A percentile compares a stretch with the other conserved stretches of the same genome.
These are phyloP conservation scores for Dothidotthia symphoricarpi DNA, from an alignment of 2,329 filamentous ascomycete genomes.

Conservation along the genomic window DNA sequence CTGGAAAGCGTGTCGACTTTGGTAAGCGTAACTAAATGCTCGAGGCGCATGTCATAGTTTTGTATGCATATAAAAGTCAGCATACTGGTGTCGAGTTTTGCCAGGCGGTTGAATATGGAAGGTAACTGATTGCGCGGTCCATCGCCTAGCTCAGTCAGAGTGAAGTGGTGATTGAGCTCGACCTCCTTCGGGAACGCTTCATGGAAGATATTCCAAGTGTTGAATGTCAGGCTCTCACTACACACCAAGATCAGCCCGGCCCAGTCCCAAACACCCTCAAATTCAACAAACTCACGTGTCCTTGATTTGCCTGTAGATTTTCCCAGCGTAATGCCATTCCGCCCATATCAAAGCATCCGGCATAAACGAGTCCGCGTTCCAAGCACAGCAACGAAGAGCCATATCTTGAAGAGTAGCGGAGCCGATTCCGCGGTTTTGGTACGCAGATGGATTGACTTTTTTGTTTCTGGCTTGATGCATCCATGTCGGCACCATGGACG, in stretches of 20 bases:
- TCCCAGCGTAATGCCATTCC: slow-evolving; percentile 18
- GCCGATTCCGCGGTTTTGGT: slow-evolving; percentile 10
- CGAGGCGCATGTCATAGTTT: slow-evolving; percentile 6
- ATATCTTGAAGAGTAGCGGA: slow-evolving; percentile 18
- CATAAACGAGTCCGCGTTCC: slow-evolving; percentile 16
- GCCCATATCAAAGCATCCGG: slow-evolving; percentile 18
- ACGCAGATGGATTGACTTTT: slow-evolving; percentile 9
- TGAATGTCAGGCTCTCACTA: slow-evolving; percentile 17
- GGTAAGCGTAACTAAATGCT: slow-evolving; percentile 16
- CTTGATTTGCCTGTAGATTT: slow-evolving; percentile 17
- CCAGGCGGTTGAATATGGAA: slow-evolving; percentile 14
- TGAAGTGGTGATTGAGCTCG: slow-evolving; percentile 13
- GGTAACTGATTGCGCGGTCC: slow-evolving; percentile 7
- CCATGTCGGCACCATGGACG: slow-evolving; percentile 23
- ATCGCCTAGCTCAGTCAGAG: slow-evolving; percentile 2
- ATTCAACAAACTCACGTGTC: slow-evolving; percentile 9
- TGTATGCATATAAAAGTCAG: slow-evolving; percentile 23
- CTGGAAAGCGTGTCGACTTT: slow-evolving; percentile 18
- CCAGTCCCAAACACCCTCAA: too few relatives aligned
- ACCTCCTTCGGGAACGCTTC: slow-evolving; percentile 19
- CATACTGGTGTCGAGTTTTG: slow-evolving; percentile 10
- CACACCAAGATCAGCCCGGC: too few relatives aligned
- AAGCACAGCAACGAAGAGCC: slow-evolving; percentile 19
- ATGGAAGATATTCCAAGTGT: slow-evolving; percentile 17
- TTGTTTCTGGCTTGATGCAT: slow-evolving; percentile 12